Percentiles rank a stretch among this genome's conserved stretches.
Evolutionary conservation across 768 basidiomycete genomes (phyloP).

Genomic region (Collybia nuda): DNA sequence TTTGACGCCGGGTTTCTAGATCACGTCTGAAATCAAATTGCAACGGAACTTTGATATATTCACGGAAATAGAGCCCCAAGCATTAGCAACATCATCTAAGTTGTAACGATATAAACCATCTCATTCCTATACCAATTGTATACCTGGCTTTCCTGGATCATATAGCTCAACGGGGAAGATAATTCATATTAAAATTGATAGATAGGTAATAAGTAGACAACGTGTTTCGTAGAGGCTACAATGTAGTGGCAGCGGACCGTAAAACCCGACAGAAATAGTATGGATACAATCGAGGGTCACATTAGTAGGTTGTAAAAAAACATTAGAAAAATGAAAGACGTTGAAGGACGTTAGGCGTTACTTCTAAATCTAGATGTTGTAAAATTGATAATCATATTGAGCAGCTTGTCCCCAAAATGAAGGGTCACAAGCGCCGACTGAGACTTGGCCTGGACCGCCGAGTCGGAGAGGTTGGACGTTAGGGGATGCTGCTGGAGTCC

Average conservation of each 20-base stretch:
- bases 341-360: not conserved
- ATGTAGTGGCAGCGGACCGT: not conserved
- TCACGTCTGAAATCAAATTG: conserved; percentile 48
- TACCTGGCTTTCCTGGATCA: conserved; percentile 1
- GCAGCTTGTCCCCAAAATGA: conserved; percentile 67
- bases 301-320: conserved; percentile 8
- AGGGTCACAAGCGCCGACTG: conserved; percentile 60
- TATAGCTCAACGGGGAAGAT: not conserved
- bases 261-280: conserved; percentile 3
- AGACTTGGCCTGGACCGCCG: conserved; percentile 53
- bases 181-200: not conserved
- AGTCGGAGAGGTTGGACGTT: conserved; percentile 60
- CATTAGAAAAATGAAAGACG: not conserved
- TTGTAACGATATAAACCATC: conserved; percentile 15
- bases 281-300: conserved; percentile 19
- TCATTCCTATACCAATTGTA: not conserved
- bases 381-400: conserved; percentile 74
- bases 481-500: conserved; percentile 51
- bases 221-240: conserved; percentile 15
- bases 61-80: conserved; percentile 44
- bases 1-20: conserved; percentile 28
- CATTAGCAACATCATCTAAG: conserved; percentile 24
- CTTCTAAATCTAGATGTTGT: conserved; percentile 31
- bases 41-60: conserved; percentile 70
- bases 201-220: not conserved